Evolutionary conservation across 2,329 filamentous ascomycete species (phyloP), one percentile per base, ranked within the genome.

Genomic region (Stemphylium lycopersici): DNA sequence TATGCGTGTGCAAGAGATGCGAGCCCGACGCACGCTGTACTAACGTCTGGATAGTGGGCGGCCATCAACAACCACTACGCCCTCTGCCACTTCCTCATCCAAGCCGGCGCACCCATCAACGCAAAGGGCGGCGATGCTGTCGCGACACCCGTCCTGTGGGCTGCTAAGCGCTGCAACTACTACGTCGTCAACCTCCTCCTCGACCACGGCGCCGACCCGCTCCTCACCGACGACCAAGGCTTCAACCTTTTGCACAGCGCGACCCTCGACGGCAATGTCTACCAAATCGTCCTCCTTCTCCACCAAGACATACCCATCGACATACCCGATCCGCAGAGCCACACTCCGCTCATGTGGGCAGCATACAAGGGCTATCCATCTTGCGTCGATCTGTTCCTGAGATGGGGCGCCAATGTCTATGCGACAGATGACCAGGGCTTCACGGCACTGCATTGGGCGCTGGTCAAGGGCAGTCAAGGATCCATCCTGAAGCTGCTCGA

Each of bases 61-160:
- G 91, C 96, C 33, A 98, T 99, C 76, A 99, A 99, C 80, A 98
- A 98, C 72, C 95, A 97, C 75, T 96, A 93, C 79, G 90, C 91
- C 63, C 92, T 98, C 81, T 97, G 93, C 84, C 93, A 95, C 76
- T 97, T 96, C 77, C 87, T 99, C 39, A 85, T 99, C 72, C 90
- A 89, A 62, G 81, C 81, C 43, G 92, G 92, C 70, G 95, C 93
- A 70, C 90, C 96, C 72, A 89, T 98, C 69, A 98, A 99, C 78
- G 89, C 87, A 59, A 96, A 96, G 76, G 95, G 96, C 75, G 95
- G 95, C 75, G 93, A 98, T 71, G 96, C 93, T 8, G 84, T 96
- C 37, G 93, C 95, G 13, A 98, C 95, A 38, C 90, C 95, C 13
- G 87, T 96, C 1, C 92, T 98, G 78, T 99, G 95, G 95, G 95